Base-by-base conservation (phyloP, 2,329 filamentous ascomycete species). In the Lachnellula suecica region DNA sequence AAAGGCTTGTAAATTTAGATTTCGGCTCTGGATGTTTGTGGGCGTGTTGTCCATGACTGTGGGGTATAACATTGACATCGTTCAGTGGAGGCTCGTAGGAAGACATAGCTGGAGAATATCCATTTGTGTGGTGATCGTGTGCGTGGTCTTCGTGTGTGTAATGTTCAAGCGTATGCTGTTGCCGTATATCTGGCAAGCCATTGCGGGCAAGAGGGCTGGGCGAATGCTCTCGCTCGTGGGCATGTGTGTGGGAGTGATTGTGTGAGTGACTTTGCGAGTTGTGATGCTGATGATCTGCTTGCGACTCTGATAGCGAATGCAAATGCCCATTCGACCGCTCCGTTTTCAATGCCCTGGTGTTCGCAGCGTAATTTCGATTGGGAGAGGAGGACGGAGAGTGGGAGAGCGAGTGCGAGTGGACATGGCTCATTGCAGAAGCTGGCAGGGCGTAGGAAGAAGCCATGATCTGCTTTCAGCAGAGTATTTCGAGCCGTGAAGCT, bases 1-100 rank as follows among this genome's bases (percentile, higher is more conserved):
- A 69, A 50, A 87, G 79, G 13, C 78, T 81, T 0, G 93, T 96
- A 35, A 96, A 76, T 43, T 72, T 76, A 0, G 91, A 95, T 37
- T 83, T 78, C 43, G 79, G 43, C 66, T 71, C 54, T 64, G 68
- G 40, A 47, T 68, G 62, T 40, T 46, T 44, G 47, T 60, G 59
- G 13, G 47, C 20, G 44, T 62, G 51, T 52, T 57, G 50, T 47
- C 57, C 50, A 47, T 63, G 56, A 25, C 47, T 42, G 44, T 63
- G 63, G 7, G 56, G 41, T 48, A 44, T 40, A 17, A 46, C 35
- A 31, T 58, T 54, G 35, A 49, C 45, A 44, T 57, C 46, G n/a
- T 62, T 61, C 15, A 51, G 4, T 5, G 63, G 56, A 34, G 63
- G 59, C 47, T 60, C 52, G 34, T 64, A 62, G 8, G 49, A 43